Evolutionary conservation across 2,329 filamentous ascomycete genomes (phyloP).

Genomic region (Fusarium sp.): DNA sequence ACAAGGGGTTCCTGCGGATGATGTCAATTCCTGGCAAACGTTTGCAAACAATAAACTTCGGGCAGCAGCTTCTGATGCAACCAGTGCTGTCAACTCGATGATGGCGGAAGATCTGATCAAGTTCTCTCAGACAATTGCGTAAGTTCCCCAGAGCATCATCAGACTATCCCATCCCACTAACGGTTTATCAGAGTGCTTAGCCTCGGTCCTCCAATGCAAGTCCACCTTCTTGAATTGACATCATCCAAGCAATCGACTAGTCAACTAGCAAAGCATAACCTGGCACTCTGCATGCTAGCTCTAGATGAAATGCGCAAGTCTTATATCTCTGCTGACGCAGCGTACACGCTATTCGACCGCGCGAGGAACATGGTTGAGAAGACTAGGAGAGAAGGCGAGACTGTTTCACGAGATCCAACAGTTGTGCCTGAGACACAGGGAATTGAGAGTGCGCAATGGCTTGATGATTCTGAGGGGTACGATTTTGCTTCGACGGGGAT

Average conservation of each 20-base stretch:
- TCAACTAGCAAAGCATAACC: conserved; percentile 8
- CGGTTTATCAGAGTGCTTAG: background rate
- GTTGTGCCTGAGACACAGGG: background rate
- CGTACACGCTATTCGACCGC: conserved; percentile 8
- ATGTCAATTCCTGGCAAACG: background rate
- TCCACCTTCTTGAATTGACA: conserved; percentile 6
- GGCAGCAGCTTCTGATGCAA: background rate
- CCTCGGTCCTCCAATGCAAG: conserved; percentile 9
- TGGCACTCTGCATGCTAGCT: conserved; percentile 13
- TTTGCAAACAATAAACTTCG: background rate
- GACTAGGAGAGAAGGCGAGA: background rate
- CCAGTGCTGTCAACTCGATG: background rate
- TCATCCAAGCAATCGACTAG: background rate
- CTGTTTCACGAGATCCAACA: background rate
- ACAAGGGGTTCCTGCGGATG: background rate
- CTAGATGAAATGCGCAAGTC: conserved; percentile 14
- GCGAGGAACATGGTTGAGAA: conserved; percentile 12
- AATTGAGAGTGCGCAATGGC: background rate
- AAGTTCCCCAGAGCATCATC: background rate
- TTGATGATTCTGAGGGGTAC: background rate
- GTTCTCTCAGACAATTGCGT: background rate
- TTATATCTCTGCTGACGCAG: conserved; percentile 14
- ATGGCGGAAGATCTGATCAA: background rate
- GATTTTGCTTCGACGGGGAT: background rate
- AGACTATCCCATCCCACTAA: background rate